These are phyloP conservation scores for Aspergillus sp. DNA, from an alignment of 2,329 filamentous ascomycete genomes.

Conservation along the genomic window DNA sequence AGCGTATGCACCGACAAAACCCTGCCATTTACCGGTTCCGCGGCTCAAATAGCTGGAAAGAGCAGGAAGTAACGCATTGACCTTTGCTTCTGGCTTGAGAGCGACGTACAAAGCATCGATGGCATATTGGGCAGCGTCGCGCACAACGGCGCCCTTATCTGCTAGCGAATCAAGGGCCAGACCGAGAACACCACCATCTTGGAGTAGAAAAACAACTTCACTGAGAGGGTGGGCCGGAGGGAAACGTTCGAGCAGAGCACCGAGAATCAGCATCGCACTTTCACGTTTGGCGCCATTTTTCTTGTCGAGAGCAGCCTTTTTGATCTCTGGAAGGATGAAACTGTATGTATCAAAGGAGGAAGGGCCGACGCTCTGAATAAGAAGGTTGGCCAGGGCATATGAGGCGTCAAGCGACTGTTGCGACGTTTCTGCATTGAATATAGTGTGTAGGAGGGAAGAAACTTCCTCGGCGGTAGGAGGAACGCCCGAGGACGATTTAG, in stretches of 20 bases:
- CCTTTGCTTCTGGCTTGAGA: conserved; percentile 77
- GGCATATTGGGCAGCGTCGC: conserved; percentile 90
- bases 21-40: conserved; percentile 94
- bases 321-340: conserved; percentile 58
- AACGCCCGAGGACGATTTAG: conserved; percentile 45
- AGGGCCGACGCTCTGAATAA: conserved; percentile 65
- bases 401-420: conserved; percentile 67
- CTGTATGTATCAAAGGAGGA: conserved; percentile 63
- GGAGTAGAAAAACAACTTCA: conserved; percentile 79
- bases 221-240: conserved; percentile 73
- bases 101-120: conserved; percentile 82
- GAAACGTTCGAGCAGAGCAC: conserved; percentile 89
- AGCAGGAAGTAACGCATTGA: conserved; percentile 76
- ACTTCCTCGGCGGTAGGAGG: conserved; percentile 68
- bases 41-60: conserved; percentile 75
- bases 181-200: conserved; percentile 71
- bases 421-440: conserved; percentile 70
- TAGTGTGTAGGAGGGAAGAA: conserved; percentile 61
- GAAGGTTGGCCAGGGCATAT: conserved; percentile 63
- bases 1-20: conserved; percentile 81
- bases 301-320: conserved; percentile 86
- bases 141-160: conserved; percentile 86
- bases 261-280: conserved; percentile 90
- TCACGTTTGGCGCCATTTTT: conserved; percentile 84
- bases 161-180: conserved; percentile 80